These are phyloP conservation scores for Adenanthera pavonina DNA, from an alignment of 306 rosid genomes.

Conservation along the genomic window DNA sequence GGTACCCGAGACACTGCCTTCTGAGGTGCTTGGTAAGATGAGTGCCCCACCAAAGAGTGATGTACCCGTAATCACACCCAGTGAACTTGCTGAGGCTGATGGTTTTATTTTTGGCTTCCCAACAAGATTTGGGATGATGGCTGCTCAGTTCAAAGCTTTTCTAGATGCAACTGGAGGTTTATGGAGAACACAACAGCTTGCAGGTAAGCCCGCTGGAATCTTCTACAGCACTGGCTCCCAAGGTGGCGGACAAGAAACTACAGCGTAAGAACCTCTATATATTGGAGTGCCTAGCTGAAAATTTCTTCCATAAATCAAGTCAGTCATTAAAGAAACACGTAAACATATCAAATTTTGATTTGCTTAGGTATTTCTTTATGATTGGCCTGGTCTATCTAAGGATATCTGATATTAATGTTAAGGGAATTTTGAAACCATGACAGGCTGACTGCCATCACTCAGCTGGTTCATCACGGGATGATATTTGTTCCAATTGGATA, in stretches of 20 bases:
- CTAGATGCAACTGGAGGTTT: constrained; percentile 64
- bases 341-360: background rate
- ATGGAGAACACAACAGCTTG: constrained; percentile 75
- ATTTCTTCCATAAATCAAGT: background rate
- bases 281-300: background rate
- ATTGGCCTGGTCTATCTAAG: background rate
- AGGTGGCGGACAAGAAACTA: constrained; percentile 88
- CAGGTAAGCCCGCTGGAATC: constrained; percentile 79
- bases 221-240: constrained; percentile 81
- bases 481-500: constrained; percentile 72
- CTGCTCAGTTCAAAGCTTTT: constrained; percentile 79
- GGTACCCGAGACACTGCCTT: constrained; percentile 76
- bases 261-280: constrained; percentile 71
- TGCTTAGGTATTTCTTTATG: background rate
- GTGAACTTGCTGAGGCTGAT: constrained; percentile 64
- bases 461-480: constrained; percentile 82
- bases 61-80: constrained; percentile 55
- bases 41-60: constrained; percentile 78
- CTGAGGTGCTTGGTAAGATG: constrained; percentile 65
- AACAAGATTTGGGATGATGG: constrained; percentile 81
- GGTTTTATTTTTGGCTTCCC: constrained; percentile 81
- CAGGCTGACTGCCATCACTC: constrained; percentile 75
- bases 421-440: background rate
- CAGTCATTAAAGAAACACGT: background rate
- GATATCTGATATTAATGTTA: background rate